Percentiles rank a stretch among this genome's conserved stretches.
These are phyloP conservation scores for Penicillium samsonianum DNA, from an alignment of 495 filamentous ascomycete genomes.

Conservation along the genomic window DNA sequence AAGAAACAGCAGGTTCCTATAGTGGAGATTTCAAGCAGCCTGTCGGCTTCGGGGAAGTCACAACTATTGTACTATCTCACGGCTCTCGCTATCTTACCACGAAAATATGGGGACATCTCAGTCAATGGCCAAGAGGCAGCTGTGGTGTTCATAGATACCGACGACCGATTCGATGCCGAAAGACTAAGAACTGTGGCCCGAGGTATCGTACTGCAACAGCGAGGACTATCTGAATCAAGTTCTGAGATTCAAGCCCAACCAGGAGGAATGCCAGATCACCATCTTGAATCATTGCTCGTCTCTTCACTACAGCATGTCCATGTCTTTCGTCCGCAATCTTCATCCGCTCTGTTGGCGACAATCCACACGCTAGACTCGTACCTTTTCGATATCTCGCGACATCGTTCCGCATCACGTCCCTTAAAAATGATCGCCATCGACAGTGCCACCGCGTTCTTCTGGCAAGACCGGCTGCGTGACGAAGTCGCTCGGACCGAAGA, in stretches of 20 bases:
- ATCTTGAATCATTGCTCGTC: constrained; percentile 34
- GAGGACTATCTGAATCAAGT: not conserved
- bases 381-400: constrained; percentile 49
- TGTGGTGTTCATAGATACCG: constrained; percentile 70
- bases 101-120: constrained; percentile 29
- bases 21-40: constrained; percentile 58
- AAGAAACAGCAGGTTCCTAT: constrained; percentile 42
- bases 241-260: not conserved
- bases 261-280: constrained; percentile 2
- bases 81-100: constrained; percentile 58
- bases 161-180: constrained; percentile 63
- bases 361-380: constrained; percentile 50
- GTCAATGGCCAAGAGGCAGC: constrained; percentile 56
- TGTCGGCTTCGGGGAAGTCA: constrained; percentile 61
- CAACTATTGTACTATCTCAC: constrained; percentile 70
- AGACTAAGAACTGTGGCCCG: constrained; percentile 50
- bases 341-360: constrained; percentile 53
- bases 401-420: constrained; percentile 47
- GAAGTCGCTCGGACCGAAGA: constrained; percentile 45
- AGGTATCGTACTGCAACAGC: constrained; percentile 27
- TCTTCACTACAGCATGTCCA: constrained; percentile 50
- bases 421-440: constrained; percentile 56
- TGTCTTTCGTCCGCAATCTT: constrained; percentile 58
- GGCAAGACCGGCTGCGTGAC: constrained; percentile 55
- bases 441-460: constrained; percentile 58